Evolutionary conservation across 2,329 filamentous ascomycete species (phyloP), one percentile per base, ranked within the genome.

Genomic region (Orbilia oligospora): DNA sequence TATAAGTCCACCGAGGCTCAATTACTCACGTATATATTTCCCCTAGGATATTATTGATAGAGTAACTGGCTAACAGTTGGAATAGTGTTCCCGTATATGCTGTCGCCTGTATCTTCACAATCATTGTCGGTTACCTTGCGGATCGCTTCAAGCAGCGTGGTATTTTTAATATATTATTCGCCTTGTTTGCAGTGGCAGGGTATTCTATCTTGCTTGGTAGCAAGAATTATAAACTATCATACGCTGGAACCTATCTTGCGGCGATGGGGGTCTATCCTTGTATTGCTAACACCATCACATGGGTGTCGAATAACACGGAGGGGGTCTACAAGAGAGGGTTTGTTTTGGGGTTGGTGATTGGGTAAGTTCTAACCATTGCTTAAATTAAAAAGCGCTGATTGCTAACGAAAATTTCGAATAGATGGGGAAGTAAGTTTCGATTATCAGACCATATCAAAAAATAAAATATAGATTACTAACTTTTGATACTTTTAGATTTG

Each of bases 301-400:
- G 94, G 94, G 87, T 91, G 18, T 90, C 91, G 58, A 97, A 97
- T 85, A 97, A 97, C 80, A 88, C 91, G 41, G 94, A 97, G 84
- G 92, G 94, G 14, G 92, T 95, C 1, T 97, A 97, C 85, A 97
- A 97, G 86, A 90, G 94, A 38, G 94, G 94, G 44, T 91, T 97
- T 18, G 93, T 93, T 0, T 85, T 97, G 0, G 94, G 94, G 0
- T 90, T 97, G 80, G 92, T 97, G 66, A 97, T 97, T 77, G 94
- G 81, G 72, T 76, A 76, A 66, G 80, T 30, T 51, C 46, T 58
- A 20, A 20, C 38, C 6, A 5, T 85, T 6, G 16, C 3, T 3
- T 27, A 22, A 14, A 16, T 58, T 61, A 65, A 14, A 33, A 36
- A 27, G 14, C 1, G 48, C 22, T 20, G 44, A 18, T 51, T 41